These are phyloP conservation scores for Polyporus tsugae DNA, from an alignment of 1,284 basidiomycete species.

Conservation along the genomic window DNA sequence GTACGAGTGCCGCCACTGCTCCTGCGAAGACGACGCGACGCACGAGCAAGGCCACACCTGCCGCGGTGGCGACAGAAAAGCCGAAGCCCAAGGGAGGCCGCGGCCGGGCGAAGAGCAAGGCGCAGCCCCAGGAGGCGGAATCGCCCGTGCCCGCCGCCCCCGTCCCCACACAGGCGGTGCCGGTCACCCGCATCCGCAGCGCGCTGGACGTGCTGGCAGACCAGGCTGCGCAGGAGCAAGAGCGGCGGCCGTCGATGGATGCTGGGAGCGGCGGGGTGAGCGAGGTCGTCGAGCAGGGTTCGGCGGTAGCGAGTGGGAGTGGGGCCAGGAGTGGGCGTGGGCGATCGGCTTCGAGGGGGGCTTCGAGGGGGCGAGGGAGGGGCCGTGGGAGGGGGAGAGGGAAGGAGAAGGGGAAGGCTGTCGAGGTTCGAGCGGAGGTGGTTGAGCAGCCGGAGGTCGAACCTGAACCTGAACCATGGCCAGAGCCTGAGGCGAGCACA, in stretches of 20 bases:
- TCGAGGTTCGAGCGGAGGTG: not conserved
- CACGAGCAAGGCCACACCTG: slow-evolving; percentile 5
- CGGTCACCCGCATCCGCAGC: slow-evolving; percentile 35
- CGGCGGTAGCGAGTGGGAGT: not conserved
- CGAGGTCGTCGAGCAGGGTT: slow-evolving; percentile 14
- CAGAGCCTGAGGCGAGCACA: not conserved
- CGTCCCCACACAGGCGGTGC: slow-evolving; percentile 9
- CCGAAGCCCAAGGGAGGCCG: slow-evolving; percentile 4
- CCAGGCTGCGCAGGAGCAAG: slow-evolving; percentile 60
- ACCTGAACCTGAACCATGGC: not conserved
- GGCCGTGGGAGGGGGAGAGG: slow-evolving; percentile 14
- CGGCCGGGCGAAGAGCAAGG: not conserved
- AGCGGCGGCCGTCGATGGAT: slow-evolving; percentile 34
- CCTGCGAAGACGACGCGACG: slow-evolving; percentile 2
- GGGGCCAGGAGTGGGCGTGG: not conserved
- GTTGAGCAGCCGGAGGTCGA: slow-evolving; percentile 5
- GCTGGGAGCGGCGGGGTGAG: slow-evolving; percentile 16
- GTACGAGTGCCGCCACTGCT: not conserved
- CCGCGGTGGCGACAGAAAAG: not conserved
- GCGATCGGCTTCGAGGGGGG: not conserved
- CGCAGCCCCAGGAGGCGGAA: not conserved
- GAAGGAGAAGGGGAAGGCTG: slow-evolving; percentile 4
- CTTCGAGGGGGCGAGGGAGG: slow-evolving; percentile 15
- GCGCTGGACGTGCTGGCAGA: slow-evolving; percentile 77
- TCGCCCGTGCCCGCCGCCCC: not conserved